Evolutionary conservation across 768 basidiomycete genomes (phyloP).

Genomic region (Rhizopogon sp.): DNA sequence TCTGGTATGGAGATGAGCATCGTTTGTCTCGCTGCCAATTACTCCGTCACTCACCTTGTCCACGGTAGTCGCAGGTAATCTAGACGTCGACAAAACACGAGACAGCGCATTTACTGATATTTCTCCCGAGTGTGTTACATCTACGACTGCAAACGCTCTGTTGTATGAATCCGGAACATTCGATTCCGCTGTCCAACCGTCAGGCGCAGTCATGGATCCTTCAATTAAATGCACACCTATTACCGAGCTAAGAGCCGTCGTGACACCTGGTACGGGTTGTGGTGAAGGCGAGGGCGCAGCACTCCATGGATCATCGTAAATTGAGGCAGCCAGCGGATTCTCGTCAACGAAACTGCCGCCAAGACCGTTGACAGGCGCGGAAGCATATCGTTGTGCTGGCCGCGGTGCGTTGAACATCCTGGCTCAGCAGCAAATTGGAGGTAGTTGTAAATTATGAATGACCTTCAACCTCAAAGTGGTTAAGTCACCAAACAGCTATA

Average conservation of each 20-base stretch:
- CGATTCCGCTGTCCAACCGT: constrained; percentile 55
- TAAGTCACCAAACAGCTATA: constrained; percentile 9
- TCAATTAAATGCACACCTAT: constrained; percentile 42
- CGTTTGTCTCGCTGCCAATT: background rate
- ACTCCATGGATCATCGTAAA: constrained; percentile 84
- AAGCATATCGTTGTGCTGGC: constrained; percentile 62
- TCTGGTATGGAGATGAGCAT: constrained; percentile 38
- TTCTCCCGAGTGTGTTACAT: constrained; percentile 67
- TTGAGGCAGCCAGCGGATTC: constrained; percentile 67
- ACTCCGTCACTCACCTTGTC: constrained; percentile 53
- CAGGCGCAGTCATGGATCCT: background rate
- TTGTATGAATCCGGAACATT: constrained; percentile 77
- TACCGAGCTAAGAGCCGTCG: constrained; percentile 59
- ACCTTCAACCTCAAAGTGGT: background rate
- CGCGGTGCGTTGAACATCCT: constrained; percentile 85
- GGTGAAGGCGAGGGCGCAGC: constrained; percentile 67
- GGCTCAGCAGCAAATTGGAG: constrained; percentile 1
- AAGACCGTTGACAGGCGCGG: constrained; percentile 51
- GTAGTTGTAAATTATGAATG: background rate
- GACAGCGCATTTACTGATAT: constrained; percentile 81
- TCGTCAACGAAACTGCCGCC: constrained; percentile 74
- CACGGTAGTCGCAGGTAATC: constrained; percentile 74
- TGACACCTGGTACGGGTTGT: constrained; percentile 47
- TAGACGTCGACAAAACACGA: constrained; percentile 72
- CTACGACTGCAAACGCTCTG: constrained; percentile 66